Conservation (phyloP, 192 early-diverging fungal genomes). For the Haplosporangium gracile region DNA sequence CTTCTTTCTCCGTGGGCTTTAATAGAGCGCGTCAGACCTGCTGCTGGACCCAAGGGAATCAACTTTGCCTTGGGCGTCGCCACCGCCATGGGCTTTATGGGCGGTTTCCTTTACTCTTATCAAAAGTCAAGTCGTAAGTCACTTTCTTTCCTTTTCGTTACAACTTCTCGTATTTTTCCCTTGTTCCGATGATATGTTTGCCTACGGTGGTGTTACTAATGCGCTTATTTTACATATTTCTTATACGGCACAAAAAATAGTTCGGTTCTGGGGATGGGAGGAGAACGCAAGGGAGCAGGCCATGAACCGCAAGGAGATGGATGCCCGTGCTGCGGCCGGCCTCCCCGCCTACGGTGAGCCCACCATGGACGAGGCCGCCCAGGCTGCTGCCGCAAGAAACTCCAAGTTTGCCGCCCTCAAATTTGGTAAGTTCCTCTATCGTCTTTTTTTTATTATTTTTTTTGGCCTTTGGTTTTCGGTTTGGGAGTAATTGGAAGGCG, state of each 20-base stretch:
- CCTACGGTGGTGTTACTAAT: too few relatives aligned
- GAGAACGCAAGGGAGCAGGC: constrained; percentile 90
- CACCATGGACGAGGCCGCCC: constrained; percentile 66
- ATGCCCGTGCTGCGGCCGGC: constrained; percentile 69
- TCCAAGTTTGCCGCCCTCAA: constrained; percentile 77
- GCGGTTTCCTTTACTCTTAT: constrained; percentile 87
- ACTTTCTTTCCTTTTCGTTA: not conserved
- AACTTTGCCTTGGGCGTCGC: constrained; percentile 66
- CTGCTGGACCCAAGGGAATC: constrained; percentile 58
- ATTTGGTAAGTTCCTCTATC: constrained; percentile 54
- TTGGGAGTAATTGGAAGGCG: too few relatives aligned
- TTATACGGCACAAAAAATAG: constrained; percentile 43
- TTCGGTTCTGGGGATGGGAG: constrained; percentile 92
- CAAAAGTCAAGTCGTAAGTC: constrained; percentile 79
- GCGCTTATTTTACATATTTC: constrained; percentile 8
- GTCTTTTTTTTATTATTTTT: not conserved
- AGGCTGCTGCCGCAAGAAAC: constrained; percentile 73
- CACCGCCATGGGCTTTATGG: constrained; percentile 65
- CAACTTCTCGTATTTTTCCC: too few relatives aligned
- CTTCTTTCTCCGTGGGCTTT: constrained; percentile 30
- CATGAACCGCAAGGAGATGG: constrained; percentile 76
- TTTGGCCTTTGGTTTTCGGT: not conserved
- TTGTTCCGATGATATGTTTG: too few relatives aligned
- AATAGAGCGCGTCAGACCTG: constrained; percentile 66
- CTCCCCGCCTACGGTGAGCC: constrained; percentile 76